phyloP scores from a whole-genome alignment of 2,329 filamentous ascomycete genomes.

The Botrytis fragariae region DNA sequence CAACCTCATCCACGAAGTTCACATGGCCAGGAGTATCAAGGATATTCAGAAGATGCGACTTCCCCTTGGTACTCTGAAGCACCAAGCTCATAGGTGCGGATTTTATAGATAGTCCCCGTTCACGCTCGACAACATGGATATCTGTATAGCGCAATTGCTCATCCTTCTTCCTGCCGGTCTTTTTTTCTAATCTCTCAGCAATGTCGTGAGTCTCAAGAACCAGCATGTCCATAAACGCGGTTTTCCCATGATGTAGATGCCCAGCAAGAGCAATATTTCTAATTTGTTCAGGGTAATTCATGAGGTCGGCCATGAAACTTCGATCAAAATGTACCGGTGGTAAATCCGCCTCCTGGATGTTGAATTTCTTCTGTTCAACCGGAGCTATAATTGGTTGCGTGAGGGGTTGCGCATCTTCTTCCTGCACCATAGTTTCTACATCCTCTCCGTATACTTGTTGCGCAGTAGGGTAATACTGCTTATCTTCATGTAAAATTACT shows the following conservation, averaged over 20 bases:
- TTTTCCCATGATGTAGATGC: slow-evolving; percentile 96
- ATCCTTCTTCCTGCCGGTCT: slow-evolving; percentile 76
- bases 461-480: slow-evolving; percentile 98
- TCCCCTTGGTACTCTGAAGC: slow-evolving; percentile 81
- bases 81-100: slow-evolving; percentile 92
- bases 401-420: slow-evolving; percentile 93
- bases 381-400: slow-evolving; percentile 92
- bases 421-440: slow-evolving; percentile 93
- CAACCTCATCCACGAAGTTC: slow-evolving; percentile 97
- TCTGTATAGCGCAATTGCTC: slow-evolving; percentile 95
- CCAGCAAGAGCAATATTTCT: slow-evolving; percentile 90
- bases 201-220: slow-evolving; percentile 94
- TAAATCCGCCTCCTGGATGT: slow-evolving; percentile 85
- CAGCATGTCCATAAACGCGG: slow-evolving; percentile 96
- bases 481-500: slow-evolving; percentile 97
- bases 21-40: slow-evolving; percentile 96
- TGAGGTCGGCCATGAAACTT: slow-evolving; percentile 89
- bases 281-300: slow-evolving; percentile 94
- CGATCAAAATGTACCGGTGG: slow-evolving; percentile 85
- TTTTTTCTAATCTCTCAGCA: slow-evolving; percentile 71
- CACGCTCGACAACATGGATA: slow-evolving; percentile 81
- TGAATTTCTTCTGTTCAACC: slow-evolving; percentile 93
- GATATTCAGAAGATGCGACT: slow-evolving; percentile 93
- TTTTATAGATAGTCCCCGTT: slow-evolving; percentile 89
- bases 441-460: slow-evolving; percentile 91